These are phyloP conservation scores for Anthostomella pinea DNA, from an alignment of 2,329 filamentous ascomycete species.

Conservation along the genomic window DNA sequence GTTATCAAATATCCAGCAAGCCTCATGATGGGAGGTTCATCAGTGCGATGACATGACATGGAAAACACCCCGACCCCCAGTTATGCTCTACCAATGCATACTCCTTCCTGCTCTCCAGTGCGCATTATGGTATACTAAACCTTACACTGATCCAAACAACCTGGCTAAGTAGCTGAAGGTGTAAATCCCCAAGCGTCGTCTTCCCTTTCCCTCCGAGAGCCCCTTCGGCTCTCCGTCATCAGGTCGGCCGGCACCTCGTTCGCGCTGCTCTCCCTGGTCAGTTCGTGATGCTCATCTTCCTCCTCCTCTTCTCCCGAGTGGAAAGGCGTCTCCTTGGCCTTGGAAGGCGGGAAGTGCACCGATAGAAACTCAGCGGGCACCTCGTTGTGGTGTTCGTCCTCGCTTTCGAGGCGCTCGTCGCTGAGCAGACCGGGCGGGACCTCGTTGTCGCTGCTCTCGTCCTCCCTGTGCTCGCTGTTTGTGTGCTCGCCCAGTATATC, in stretches of 20 bases:
- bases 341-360: constrained; percentile 35
- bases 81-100: no score
- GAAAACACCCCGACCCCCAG: no score
- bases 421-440: constrained; percentile 16
- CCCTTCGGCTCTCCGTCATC: constrained; percentile 20
- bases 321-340: background rate
- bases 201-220: no score
- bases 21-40: no score
- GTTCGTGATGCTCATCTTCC: background rate
- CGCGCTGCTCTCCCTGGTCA: constrained; percentile 22
- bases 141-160: no score
- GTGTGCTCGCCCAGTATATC: constrained; percentile 34
- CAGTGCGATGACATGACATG: no score
- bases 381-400: constrained; percentile 27
- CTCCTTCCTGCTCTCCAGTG: no score
- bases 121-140: no score
- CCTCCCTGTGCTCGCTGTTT: constrained; percentile 28
- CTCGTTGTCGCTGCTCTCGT: constrained; percentile 22
- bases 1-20: no score
- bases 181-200: no score
- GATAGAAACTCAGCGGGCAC: constrained; percentile 43
- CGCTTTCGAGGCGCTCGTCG: constrained; percentile 14
- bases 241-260: constrained; percentile 27
- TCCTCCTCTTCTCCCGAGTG: constrained; percentile 4
- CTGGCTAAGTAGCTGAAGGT: no score